Base-by-base conservation (phyloP, 257 asterid species). In the Plectranthus barbatus region DNA sequence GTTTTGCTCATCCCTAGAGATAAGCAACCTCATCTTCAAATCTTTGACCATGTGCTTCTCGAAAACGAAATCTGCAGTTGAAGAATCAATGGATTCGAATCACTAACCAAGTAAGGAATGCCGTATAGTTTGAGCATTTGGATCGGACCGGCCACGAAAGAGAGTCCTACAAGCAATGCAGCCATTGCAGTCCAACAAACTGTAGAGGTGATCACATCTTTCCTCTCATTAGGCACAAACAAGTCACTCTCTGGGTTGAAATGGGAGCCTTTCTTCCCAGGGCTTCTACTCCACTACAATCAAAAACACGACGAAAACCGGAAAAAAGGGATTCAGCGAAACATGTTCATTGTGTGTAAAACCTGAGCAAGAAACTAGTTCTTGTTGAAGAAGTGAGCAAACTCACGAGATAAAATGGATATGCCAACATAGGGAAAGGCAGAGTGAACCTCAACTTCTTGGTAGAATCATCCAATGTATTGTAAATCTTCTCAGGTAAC, bases 351-450 rank as follows among this genome's bases (percentile, higher is more conserved):
- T 6, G 31, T 20, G 15, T 8, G n/a, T n/a, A n/a, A 26, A 56
- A 15, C 0, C 12, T 7, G 54, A 51, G 36, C 60, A 51, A 51
- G 2, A 31, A 23, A 4, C 3, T 0, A 23, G 12, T 7, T 9
- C 17, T 15, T 26, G 4, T 18, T 15, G 13, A 51, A 54, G 3
- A 60, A 72, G n/a, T 13, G 18, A 66, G 45, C 23, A 56, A 34
- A 37, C 59, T 71, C 75, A 91, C 96, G 76, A 91, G 84, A 77
- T 91, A 91, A 68, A 91, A 64, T 29, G 98, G 98, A 63, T 81
- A 91, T 55, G 98, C 98, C 31, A 91, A 73, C 88, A 88, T 58
- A 55, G 98, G 98, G 70, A 91, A 91, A 48, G 96, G 96, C 75
- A 88, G 74, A 57, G 90, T 86, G 82, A 91, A 91, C 74, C 96